Percentiles rank a stretch among this genome's conserved stretches.
These are phyloP conservation scores for Penicillium lividum DNA, from an alignment of 495 filamentous ascomycete genomes.

Conservation along the genomic window DNA sequence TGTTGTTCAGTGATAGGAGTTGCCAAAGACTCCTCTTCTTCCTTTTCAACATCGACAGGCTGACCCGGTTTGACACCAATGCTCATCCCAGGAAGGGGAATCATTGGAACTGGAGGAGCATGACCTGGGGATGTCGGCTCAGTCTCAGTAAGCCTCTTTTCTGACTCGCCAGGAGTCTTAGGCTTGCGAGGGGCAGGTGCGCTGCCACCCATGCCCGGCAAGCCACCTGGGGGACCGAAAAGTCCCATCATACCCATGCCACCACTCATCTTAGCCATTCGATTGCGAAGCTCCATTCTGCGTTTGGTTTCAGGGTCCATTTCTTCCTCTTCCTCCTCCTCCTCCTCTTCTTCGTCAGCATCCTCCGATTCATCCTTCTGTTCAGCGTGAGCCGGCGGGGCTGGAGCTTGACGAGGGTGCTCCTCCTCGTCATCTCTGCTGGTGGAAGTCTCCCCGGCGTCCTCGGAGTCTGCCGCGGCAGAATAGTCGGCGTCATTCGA, in stretches of 20 bases:
- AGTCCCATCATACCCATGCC: constrained; percentile 97
- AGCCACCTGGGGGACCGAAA: constrained; percentile 77
- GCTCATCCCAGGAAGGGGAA: constrained; percentile 74
- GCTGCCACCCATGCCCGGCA: constrained; percentile 50
- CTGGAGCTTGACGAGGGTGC: constrained; percentile 23
- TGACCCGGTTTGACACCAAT: constrained; percentile 37
- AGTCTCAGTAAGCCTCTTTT: constrained; percentile 59
- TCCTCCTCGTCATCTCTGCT: constrained; percentile 76
- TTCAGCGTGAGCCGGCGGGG: constrained; percentile 23
- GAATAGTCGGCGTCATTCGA: constrained; percentile 91
- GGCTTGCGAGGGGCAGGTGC: constrained; percentile 48
- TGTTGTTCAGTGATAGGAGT: constrained; percentile 47
- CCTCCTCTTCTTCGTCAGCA: constrained; percentile 58
- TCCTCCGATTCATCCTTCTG: constrained; percentile 36
- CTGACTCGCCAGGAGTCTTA: constrained; percentile 60
- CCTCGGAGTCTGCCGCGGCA: constrained; percentile 82
- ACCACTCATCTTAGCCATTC: constrained; percentile 98
- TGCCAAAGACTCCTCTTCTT: constrained; percentile 40
- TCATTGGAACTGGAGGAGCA: constrained; percentile 74
- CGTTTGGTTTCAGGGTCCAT: constrained; percentile 86
- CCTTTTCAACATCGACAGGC: constrained; percentile 43
- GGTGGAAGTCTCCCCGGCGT: constrained; percentile 71
- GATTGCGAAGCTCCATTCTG: constrained; percentile 83
- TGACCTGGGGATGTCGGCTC: constrained; percentile 51
- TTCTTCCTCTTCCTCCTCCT: constrained; percentile 83